Evolutionary conservation across 78 protist species (phyloP).

Genomic region (Chrysochromulina parva): DNA sequence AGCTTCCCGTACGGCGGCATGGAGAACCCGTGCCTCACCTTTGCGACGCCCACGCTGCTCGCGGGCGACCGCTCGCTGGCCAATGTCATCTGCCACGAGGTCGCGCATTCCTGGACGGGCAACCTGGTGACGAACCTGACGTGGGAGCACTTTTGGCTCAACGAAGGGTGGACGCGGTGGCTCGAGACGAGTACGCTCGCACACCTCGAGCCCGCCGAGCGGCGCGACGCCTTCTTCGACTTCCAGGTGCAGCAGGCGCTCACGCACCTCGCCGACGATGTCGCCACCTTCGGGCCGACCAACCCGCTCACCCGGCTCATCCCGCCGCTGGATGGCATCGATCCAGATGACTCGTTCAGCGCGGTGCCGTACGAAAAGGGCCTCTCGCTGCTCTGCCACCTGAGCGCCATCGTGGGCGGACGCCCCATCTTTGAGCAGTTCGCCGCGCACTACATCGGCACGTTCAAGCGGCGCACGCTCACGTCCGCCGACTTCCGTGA

Average conservation of each 20-base stretch:
- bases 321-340: background rate
- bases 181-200: background rate
- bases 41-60: slow-evolving; percentile 63
- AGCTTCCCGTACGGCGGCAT: slow-evolving; percentile 50
- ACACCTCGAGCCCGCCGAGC: too few relatives aligned
- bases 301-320: background rate
- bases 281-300: background rate
- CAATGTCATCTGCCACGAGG: slow-evolving; percentile 23
- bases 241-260: too few relatives aligned
- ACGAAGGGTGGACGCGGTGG: slow-evolving; percentile 47
- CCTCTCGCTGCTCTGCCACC: background rate
- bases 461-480: background rate
- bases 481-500: background rate
- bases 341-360: slow-evolving; percentile 53
- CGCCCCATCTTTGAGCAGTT: background rate
- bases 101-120: slow-evolving; percentile 52
- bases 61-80: slow-evolving; percentile 58
- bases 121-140: slow-evolving; percentile 20
- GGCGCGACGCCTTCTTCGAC: too few relatives aligned
- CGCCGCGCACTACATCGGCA: background rate
- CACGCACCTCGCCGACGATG: background rate
- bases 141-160: slow-evolving; percentile 56
- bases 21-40: slow-evolving; percentile 66
- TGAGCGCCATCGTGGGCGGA: slow-evolving; percentile 1
- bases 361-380: slow-evolving; percentile 55